Base-by-base conservation (phyloP, 257 asterid genomes). In the Nemophila menziesii region DNA sequence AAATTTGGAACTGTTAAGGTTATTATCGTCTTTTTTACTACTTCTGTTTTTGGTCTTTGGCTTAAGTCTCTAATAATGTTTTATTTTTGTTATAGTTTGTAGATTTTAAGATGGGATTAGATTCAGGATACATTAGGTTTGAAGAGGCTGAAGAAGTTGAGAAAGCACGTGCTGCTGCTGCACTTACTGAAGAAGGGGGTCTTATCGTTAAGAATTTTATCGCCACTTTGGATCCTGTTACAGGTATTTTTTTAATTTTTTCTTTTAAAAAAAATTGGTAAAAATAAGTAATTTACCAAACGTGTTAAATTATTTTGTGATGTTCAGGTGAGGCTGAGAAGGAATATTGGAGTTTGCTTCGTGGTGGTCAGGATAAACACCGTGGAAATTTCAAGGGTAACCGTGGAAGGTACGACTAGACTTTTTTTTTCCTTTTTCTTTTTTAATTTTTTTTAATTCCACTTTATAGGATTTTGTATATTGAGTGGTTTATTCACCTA, bases 121-220 rank as follows among this genome's bases (percentile, higher is more conserved):
- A 74, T 8, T 67, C 89, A 33, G 99, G 99, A 21, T 85, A 68
- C 37, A 39, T 90, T 43, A 75, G 99, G 67, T 90, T 76, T 77
- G 99, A 85, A 56, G 92, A 75, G 23, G 93, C 81, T 44, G 77
- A 21, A 59, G 79, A 71, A 40, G 71, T 86, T 49, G 92, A 77
- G 65, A 85, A 77, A 60, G 94, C 89, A 41, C 87, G 92, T 56
- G 93, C 96, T 39, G 94, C 93, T 61, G 96, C 93, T 57, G 89
- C 65, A 33, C 86, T 85, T 52, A 58, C 93, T 3, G 83, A 72
- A 57, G 85, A 85, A 56, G 93, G 94, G 59, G 99, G 99, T 44
- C 68, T 90, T 27, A 17, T 49, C 0, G 94, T 90, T 63, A 90
- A 90, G 53, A 90, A 85, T 58, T 90, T 62, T 59, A 48, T 90